phyloP scores from a whole-genome alignment of 345 rosid species.

The rapeseed (Brassica napus) region Da-Ae NC_063435.1:263501-264000 shows the following conservation, averaged over 20 bases:
- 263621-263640: conserved; percentile 6
- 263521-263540: conserved; percentile 24
- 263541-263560: conserved; percentile 5
- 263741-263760: conserved; percentile 13
- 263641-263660: neutral
- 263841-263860: conserved; percentile 20
- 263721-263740: neutral
- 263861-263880: no score
- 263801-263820: neutral
- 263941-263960: no score
- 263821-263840: conserved; percentile 2
- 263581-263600: neutral
- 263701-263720: neutral
- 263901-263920: no score
- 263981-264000: no score
- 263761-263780: conserved; percentile 3
- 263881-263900: no score
- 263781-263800: neutral
- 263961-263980: no score
- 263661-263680: neutral
- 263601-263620: conserved; percentile 23
- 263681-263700: neutral
- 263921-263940: no score
- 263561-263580: neutral
- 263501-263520: neutral